Evolutionary conservation across 345 rosid species (phyloP).

Genomic region (Triadica sebifera): DNA sequence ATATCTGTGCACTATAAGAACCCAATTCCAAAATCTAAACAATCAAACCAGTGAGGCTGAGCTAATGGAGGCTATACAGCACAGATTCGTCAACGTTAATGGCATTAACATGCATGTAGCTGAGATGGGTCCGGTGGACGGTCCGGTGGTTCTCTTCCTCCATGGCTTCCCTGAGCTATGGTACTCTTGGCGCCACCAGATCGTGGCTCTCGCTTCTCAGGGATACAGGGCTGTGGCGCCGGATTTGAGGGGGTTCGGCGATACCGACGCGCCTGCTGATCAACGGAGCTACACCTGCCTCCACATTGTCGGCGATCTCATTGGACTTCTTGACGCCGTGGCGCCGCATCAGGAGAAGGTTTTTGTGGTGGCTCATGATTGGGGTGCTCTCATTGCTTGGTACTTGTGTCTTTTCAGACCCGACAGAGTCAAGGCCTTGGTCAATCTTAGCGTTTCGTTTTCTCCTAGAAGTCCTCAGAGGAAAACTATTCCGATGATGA

Average conservation of each 20-base stretch:
- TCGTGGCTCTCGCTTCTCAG: conserved; percentile 25
- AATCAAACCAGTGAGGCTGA: neutral
- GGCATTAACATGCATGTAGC: conserved; percentile 35
- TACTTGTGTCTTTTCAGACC: conserved; percentile 51
- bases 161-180: conserved; percentile 40
- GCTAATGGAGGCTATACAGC: conserved; percentile 16
- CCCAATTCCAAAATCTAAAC: neutral
- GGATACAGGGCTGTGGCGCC: conserved; percentile 41
- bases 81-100: conserved; percentile 17
- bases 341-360: conserved; percentile 39
- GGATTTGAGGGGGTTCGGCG: conserved; percentile 37
- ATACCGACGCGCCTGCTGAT: conserved; percentile 30
- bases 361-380: conserved; percentile 68
- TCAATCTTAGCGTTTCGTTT: conserved; percentile 48
- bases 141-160: conserved; percentile 27
- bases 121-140: conserved; percentile 20
- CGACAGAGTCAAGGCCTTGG: conserved; percentile 63
- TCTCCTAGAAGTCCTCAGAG: conserved; percentile 19
- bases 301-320: conserved; percentile 35
- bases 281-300: conserved; percentile 13
- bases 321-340: conserved; percentile 46
- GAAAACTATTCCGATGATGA: neutral
- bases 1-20: neutral
- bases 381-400: conserved; percentile 77
- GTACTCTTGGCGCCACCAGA: conserved; percentile 43